Conservation (phyloP, 441 rosid species). For the Kokia cookei region DNA sequence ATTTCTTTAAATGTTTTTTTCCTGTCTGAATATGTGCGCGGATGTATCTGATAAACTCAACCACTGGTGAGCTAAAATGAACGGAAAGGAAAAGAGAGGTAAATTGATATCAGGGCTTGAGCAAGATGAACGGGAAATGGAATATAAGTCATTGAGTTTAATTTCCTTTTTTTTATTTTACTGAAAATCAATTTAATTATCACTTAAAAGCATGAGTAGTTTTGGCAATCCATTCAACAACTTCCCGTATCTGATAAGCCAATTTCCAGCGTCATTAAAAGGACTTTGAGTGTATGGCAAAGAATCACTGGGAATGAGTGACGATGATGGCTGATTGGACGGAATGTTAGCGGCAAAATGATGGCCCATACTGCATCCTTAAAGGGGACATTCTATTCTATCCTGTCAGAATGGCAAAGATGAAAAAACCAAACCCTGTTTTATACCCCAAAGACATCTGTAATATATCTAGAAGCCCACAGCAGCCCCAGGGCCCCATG, state of each 20-base stretch:
- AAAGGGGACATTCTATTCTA: background rate
- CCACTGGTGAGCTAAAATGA: background rate
- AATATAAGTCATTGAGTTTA: background rate
- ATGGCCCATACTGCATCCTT: background rate
- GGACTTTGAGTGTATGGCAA: background rate
- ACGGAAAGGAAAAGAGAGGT: background rate
- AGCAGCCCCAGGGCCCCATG: background rate
- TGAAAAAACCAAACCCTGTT: background rate
- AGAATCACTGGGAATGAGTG: background rate
- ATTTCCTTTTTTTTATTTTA: too few relatives aligned
- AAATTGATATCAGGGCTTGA: background rate
- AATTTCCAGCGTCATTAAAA: background rate
- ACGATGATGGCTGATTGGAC: background rate
- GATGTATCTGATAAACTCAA: background rate
- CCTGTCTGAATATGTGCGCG: too few relatives aligned
- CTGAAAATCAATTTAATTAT: background rate
- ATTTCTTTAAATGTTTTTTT: too few relatives aligned
- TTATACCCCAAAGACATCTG: background rate
- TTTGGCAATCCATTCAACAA: background rate
- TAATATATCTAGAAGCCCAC: background rate
- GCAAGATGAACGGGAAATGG: background rate
- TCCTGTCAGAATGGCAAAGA: background rate
- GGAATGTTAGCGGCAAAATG: background rate
- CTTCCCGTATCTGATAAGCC: background rate
- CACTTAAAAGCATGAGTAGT: background rate